Percentiles rank a stretch among this genome's conserved stretches.
Evolutionary conservation across 768 basidiomycete genomes (phyloP).

Genomic region (Psilocybe azurescens): DNA sequence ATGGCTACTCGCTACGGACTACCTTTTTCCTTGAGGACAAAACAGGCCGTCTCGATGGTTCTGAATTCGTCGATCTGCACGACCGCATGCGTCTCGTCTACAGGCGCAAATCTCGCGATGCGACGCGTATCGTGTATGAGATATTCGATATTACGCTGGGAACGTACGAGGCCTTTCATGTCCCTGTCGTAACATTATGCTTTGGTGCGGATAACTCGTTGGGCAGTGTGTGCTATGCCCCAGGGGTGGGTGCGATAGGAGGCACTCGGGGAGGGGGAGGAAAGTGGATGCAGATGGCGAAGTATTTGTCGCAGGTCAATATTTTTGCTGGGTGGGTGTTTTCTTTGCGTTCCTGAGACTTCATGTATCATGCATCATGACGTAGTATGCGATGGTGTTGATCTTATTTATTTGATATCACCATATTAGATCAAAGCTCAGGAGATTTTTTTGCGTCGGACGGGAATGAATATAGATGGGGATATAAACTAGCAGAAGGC

Average conservation of each 20-base stretch:
- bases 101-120: constrained; percentile 50
- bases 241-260: neutral
- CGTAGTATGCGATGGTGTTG: neutral
- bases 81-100: constrained; percentile 59
- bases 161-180: constrained; percentile 25
- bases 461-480: constrained; percentile 67
- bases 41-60: constrained; percentile 55
- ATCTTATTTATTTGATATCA: neutral
- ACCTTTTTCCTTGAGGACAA: constrained; percentile 71
- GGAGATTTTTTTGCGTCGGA: constrained; percentile 65
- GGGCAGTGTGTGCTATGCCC: constrained; percentile 52
- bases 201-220: constrained; percentile 56
- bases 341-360: neutral
- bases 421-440: constrained; percentile 40
- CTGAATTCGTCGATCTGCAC: constrained; percentile 68
- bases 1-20: constrained; percentile 46
- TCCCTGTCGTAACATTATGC: constrained; percentile 52
- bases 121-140: constrained; percentile 51
- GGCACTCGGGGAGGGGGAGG: constrained; percentile 27
- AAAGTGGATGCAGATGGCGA: constrained; percentile 48
- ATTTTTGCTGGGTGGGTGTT: constrained; percentile 45
- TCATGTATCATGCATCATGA: too few relatives aligned
- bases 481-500: constrained; percentile 46
- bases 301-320: constrained; percentile 54
- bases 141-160: constrained; percentile 49